A percentile compares a stretch with the other conserved stretches of the same genome.
phyloP scores from a whole-genome alignment of 768 basidiomycete genomes.

The Calvatia gigantea region DNA sequence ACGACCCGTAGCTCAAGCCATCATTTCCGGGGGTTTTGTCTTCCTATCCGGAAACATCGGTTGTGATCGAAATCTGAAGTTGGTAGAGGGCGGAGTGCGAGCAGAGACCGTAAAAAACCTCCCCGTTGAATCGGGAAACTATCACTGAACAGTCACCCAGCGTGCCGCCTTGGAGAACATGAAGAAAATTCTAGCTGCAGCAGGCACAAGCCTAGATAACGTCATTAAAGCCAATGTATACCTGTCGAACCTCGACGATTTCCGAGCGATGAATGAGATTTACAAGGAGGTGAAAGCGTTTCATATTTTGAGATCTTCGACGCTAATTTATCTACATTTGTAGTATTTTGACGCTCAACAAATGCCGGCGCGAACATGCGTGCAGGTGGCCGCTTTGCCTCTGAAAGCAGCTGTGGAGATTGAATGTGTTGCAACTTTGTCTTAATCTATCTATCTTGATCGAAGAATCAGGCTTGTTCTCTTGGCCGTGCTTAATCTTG shows the following conservation, averaged over 20 bases:
- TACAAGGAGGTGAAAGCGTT: conserved; percentile 12
- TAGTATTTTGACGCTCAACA: conserved; percentile 14
- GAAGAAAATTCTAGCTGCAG: conserved; percentile 14
- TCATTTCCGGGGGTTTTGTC: conserved; percentile 16
- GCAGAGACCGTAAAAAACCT: conserved; percentile 13
- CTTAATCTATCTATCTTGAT: neutral
- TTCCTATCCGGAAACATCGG: conserved; percentile 17
- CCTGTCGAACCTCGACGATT: conserved; percentile 12
- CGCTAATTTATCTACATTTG: neutral
- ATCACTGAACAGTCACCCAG: neutral
- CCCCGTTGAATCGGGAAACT: neutral
- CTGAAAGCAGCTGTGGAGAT: conserved; percentile 16
- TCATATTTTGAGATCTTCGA: neutral
- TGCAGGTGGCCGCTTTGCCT: conserved; percentile 15
- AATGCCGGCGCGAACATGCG: conserved; percentile 16
- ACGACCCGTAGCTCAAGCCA: conserved; percentile 17
- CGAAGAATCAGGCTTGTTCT: neutral
- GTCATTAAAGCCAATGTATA: conserved; percentile 16
- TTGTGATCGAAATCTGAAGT: conserved; percentile 11
- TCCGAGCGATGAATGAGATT: conserved; percentile 15
- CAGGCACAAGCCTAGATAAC: conserved; percentile 13
- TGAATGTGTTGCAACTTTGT: conserved; percentile 12
- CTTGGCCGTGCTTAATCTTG: neutral
- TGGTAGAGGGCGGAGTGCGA: conserved; percentile 15
- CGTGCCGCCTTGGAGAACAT: conserved; percentile 17